A percentile compares a stretch with the other conserved stretches of the same genome.
These are phyloP conservation scores for Kodamaea neixiangensis DNA, from an alignment of 805 yeast species.

Conservation along the genomic window DNA sequence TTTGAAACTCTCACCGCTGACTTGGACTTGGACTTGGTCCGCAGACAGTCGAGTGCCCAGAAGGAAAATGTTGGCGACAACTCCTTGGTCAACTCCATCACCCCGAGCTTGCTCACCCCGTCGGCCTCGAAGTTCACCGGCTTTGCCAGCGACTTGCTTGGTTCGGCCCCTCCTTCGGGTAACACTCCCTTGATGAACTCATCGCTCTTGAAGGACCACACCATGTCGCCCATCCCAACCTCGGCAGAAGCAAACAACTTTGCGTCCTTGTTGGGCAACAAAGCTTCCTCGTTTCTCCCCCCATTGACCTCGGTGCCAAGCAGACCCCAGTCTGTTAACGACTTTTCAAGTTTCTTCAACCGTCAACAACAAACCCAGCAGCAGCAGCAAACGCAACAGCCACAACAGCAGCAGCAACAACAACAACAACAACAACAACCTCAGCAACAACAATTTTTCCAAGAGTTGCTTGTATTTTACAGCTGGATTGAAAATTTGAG, in stretches of 20 bases:
- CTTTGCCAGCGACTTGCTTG: constrained; percentile 11
- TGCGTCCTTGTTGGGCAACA: constrained; percentile 27
- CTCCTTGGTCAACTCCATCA: background rate
- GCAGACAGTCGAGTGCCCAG: constrained; percentile 9
- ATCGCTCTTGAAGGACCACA: constrained; percentile 12
- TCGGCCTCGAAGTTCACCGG: constrained; percentile 11
- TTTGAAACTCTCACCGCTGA: constrained; percentile 49
- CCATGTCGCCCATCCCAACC: constrained; percentile 22
- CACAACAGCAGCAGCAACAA: constrained; percentile 20
- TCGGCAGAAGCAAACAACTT: constrained; percentile 20
- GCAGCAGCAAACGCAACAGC: constrained; percentile 11
- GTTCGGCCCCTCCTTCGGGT: constrained; percentile 5
- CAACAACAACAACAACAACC: constrained; percentile 12
- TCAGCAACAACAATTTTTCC: constrained; percentile 40
- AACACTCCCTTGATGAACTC: constrained; percentile 1
- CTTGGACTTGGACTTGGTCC: constrained; percentile 44
- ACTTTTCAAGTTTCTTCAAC: constrained; percentile 27
- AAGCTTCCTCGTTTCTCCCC: constrained; percentile 25
- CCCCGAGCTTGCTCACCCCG: constrained; percentile 10
- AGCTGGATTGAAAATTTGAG: constrained; percentile 53
- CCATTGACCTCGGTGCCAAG: constrained; percentile 35
- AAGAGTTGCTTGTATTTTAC: constrained; percentile 51
- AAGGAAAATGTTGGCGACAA: background rate
- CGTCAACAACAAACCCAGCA: constrained; percentile 9
- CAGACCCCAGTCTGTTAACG: constrained; percentile 47